Percentiles rank a stretch among this genome's conserved stretches.
These are phyloP conservation scores for Aspergillus persii DNA, from an alignment of 2,329 filamentous ascomycete genomes.

Conservation along the genomic window DNA sequence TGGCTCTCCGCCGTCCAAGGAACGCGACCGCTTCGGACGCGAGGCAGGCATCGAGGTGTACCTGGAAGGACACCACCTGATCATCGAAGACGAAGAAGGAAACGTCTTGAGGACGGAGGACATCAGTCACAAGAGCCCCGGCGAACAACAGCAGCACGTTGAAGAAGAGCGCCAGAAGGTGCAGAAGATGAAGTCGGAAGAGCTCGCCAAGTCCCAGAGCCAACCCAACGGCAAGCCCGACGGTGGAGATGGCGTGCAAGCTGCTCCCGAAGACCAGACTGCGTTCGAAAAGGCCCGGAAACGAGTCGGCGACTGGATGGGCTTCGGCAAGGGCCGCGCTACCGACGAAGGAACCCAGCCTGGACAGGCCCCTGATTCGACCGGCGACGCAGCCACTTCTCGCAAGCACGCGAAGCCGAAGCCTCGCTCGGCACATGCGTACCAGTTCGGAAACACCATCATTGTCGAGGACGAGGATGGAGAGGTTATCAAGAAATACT, in stretches of 20 bases:
- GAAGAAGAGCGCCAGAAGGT: slow-evolving; percentile 49
- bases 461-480: slow-evolving; percentile 69
- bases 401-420: slow-evolving; percentile 30
- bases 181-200: slow-evolving; percentile 51
- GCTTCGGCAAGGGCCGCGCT: slow-evolving; percentile 36
- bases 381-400: slow-evolving; percentile 17
- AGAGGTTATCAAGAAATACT: slow-evolving; percentile 67
- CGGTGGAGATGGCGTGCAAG: slow-evolving; percentile 43
- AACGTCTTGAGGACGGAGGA: slow-evolving; percentile 73
- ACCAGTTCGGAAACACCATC: slow-evolving; percentile 68
- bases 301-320: slow-evolving; percentile 47
- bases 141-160: slow-evolving; percentile 62
- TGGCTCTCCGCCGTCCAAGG: slow-evolving; percentile 38
- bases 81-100: slow-evolving; percentile 83
- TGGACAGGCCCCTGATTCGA: slow-evolving; percentile 18
- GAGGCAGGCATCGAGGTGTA: slow-evolving; percentile 63
- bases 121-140: slow-evolving; percentile 46
- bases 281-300: slow-evolving; percentile 44
- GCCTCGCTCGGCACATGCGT: slow-evolving; percentile 60
- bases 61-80: slow-evolving; percentile 73
- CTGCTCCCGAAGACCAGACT: slow-evolving; percentile 30
- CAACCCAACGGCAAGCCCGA: slow-evolving; percentile 44
- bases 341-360: slow-evolving; percentile 27
- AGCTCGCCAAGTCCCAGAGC: slow-evolving; percentile 48
- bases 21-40: slow-evolving; percentile 34